Percentiles rank a stretch among this genome's conserved stretches.
Conservation (phyloP, 768 basidiomycete species). For the Leucocoprinus leucothites region DNA sequence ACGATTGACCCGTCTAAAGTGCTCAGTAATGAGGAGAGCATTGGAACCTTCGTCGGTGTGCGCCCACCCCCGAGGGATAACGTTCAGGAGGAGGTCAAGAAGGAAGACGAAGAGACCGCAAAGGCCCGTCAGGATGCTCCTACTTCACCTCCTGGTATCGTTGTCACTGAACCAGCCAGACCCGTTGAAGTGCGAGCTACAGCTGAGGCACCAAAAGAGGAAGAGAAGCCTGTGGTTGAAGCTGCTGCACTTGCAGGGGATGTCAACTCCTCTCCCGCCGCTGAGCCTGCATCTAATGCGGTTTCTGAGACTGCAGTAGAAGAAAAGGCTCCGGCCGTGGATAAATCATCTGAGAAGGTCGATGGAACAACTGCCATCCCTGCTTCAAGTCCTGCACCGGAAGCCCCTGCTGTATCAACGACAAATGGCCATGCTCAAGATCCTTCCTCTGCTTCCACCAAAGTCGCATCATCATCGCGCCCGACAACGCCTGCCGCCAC, state of each 20-base stretch:
- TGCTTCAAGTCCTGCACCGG: slow-evolving; percentile 6
- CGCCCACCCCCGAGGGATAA: neutral
- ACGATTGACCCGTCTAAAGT: slow-evolving; percentile 18
- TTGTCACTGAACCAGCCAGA: neutral
- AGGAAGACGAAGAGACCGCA: neutral
- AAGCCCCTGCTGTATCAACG: neutral
- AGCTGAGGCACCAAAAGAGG: slow-evolving; percentile 1
- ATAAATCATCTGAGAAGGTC: neutral
- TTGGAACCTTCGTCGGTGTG: slow-evolving; percentile 4
- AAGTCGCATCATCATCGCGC: slow-evolving; percentile 16
- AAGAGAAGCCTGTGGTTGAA: neutral
- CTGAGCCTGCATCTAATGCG: neutral
- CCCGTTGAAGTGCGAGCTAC: neutral
- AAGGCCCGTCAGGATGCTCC: neutral
- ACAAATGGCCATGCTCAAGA: neutral
- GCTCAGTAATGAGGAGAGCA: slow-evolving; percentile 2
- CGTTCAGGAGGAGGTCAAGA: neutral
- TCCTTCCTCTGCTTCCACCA: slow-evolving; percentile 14
- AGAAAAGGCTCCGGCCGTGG: neutral
- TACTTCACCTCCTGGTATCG: neutral
- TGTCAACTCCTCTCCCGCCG: neutral
- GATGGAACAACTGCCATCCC: slow-evolving; percentile 7
- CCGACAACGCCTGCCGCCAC: slow-evolving; percentile 24
- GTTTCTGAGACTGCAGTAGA: neutral
- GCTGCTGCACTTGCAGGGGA: slow-evolving; percentile 7